These are phyloP conservation scores for Lentinula aciculospora DNA, from an alignment of 768 basidiomycete genomes.

Conservation along the genomic window DNA sequence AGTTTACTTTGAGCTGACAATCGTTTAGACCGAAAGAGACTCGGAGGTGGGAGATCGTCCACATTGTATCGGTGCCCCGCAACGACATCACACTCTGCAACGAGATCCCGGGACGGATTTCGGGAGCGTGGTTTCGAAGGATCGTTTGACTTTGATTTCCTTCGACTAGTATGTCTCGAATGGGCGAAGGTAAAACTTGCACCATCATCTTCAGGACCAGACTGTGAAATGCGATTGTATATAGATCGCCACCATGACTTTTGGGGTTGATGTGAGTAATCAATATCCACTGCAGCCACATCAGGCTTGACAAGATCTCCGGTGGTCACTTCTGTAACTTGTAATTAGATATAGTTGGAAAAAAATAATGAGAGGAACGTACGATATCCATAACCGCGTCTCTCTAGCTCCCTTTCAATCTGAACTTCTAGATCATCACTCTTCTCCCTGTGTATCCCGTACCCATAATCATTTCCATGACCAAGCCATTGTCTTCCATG, in stretches of 20 bases:
- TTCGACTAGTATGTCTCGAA: constrained; percentile 9
- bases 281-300: constrained; percentile 12
- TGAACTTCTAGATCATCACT: constrained; percentile 49
- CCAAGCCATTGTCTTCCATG: constrained; percentile 51
- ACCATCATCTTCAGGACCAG: constrained; percentile 22
- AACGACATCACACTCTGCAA: constrained; percentile 13
- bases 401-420: constrained; percentile 47
- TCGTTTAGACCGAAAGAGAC: constrained; percentile 13
- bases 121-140: constrained; percentile 13
- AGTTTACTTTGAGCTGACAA: background rate
- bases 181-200: constrained; percentile 9
- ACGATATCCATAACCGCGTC: constrained; percentile 38
- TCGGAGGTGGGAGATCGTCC: constrained; percentile 35
- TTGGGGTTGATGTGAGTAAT: constrained; percentile 20
- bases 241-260: constrained; percentile 55
- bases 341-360: background rate
- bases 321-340: constrained; percentile 15
- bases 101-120: constrained; percentile 13
- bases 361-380: constrained; percentile 9
- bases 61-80: constrained; percentile 20
- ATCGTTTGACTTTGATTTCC: constrained; percentile 9
- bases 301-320: constrained; percentile 15
- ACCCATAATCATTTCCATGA: constrained; percentile 37
- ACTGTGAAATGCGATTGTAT: constrained; percentile 46
- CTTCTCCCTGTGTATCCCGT: constrained; percentile 40